Evolutionary conservation across 495 filamentous ascomycete species (phyloP), one percentile per base, ranked within the genome.

Genomic region (Geoglossum glabrum): DNA sequence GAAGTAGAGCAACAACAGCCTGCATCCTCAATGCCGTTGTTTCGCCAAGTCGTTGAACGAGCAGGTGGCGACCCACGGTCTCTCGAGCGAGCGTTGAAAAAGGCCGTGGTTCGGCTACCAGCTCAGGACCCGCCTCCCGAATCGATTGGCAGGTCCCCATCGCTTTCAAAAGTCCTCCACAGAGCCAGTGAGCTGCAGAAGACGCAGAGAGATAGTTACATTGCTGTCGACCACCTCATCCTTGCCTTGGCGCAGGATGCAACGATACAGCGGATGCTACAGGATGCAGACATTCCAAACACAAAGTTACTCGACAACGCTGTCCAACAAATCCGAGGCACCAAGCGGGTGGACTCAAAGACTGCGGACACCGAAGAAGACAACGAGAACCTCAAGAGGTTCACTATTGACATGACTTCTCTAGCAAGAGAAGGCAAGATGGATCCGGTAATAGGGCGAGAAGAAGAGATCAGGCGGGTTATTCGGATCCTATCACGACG

Each of bases 391-490:
- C 74, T 98, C 38, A 87, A 89, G 70, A 98, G 95, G 63, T 98
- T 92, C 72, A 95, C 92, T 34, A 90, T 96, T 63, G 92, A 98
- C 69, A 88, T 98, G 87, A 98, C 92, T 10, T 74, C 83, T 26
- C 76, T 92, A 78, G 92, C 92, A 30, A 76, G 92, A 60, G 92
- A 97, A 66, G 92, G 93, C 56, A 96, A 95, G 74, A 90, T 98
- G 57, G 92, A 98, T 66, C 92, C 92, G 0, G 92, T 98, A 59
- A 98, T 98, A 68, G 92, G 92, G 25, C 78, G 92, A 69, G 92
- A 97, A 66, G 92, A 97, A 67, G 92, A 98, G 68, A 96, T 97
- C 63, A 76, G 92, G 62, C 80, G 92, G 59, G 92, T 97, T 11
- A 83, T 98, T 57, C 81, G 92, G 23, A 97, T 98, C 56, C 76